A percentile compares a stretch with the other conserved stretches of the same genome.
These are phyloP conservation scores for Cladosporium velox DNA, from an alignment of 2,329 filamentous ascomycete species.

Conservation along the genomic window DNA sequence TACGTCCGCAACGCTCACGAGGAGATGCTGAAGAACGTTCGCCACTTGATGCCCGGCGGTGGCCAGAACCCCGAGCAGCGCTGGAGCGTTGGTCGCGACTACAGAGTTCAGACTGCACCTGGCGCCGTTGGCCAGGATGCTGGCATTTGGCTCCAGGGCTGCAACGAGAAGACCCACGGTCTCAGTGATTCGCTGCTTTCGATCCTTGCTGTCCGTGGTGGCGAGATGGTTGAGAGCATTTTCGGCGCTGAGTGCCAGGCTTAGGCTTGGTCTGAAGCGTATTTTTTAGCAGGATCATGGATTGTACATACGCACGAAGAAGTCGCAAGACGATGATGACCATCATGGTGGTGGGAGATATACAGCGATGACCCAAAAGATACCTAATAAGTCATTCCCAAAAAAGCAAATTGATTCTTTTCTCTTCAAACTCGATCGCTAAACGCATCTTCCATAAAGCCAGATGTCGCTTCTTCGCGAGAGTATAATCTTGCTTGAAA, in stretches of 20 bases:
- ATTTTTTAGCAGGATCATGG: not conserved
- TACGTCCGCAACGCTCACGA: constrained; percentile 80
- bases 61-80: constrained; percentile 43
- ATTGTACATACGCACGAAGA: constrained; percentile 1
- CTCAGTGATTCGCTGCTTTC: constrained; percentile 53
- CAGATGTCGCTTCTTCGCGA: not conserved
- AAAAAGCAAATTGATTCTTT: not conserved
- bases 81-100: constrained; percentile 74
- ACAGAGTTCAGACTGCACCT: constrained; percentile 70
- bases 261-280: not conserved
- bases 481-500: not conserved
- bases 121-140: constrained; percentile 70
- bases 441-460: not conserved
- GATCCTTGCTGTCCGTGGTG: constrained; percentile 39
- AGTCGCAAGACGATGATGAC: constrained; percentile 10
- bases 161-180: constrained; percentile 89
- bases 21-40: constrained; percentile 68
- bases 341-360: not conserved
- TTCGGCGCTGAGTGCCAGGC: constrained; percentile 31
- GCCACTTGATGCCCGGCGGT: constrained; percentile 63
- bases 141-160: constrained; percentile 90
- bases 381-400: constrained; percentile 6
- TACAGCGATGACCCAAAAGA: not conserved
- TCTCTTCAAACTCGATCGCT: not conserved
- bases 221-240: constrained; percentile 42